Evolutionary conservation across 176 grass and related monocot genomes (phyloP).

Genomic region (Oryza glumipatula): DNA sequence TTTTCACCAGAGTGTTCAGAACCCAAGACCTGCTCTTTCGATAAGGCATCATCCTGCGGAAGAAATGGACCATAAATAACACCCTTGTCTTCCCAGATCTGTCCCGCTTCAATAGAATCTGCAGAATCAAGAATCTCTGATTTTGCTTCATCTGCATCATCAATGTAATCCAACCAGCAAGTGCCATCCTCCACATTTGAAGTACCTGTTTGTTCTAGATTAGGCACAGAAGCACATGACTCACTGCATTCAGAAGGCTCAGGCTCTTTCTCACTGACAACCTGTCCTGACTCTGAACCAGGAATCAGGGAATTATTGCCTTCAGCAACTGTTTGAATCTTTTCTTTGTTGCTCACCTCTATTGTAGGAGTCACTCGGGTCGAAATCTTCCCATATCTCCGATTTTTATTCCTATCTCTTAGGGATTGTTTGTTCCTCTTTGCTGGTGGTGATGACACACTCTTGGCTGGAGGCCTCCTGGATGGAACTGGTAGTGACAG

Average conservation of each 20-base stretch:
- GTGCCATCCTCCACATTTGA: slow-evolving; percentile 37
- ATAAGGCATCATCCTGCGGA: slow-evolving; percentile 36
- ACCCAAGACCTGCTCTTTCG: slow-evolving; percentile 43
- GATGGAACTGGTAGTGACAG: slow-evolving; percentile 89
- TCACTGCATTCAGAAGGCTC: slow-evolving; percentile 53
- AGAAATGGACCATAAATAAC: slow-evolving; percentile 33
- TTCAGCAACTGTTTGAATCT: slow-evolving; percentile 45
- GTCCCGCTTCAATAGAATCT: slow-evolving; percentile 44
- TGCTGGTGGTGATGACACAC: slow-evolving; percentile 45
- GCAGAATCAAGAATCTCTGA: slow-evolving; percentile 56
- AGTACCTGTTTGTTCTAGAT: slow-evolving; percentile 42
- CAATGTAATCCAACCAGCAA: slow-evolving; percentile 77
- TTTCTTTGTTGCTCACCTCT: slow-evolving; percentile 45
- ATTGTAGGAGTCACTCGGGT: slow-evolving; percentile 49
- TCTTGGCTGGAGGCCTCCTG: slow-evolving; percentile 65
- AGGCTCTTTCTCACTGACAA: slow-evolving; percentile 43
- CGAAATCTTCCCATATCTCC: slow-evolving; percentile 46
- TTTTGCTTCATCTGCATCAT: slow-evolving; percentile 47
- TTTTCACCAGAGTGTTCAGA: slow-evolving; percentile 53
- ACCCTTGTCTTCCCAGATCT: slow-evolving; percentile 44
- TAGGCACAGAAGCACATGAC: slow-evolving; percentile 63
- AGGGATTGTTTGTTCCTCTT: slow-evolving; percentile 60
- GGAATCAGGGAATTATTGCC: slow-evolving; percentile 44
- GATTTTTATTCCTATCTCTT: slow-evolving; percentile 65
- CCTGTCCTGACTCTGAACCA: slow-evolving; percentile 56